Percentiles rank a stretch among this genome's conserved stretches.
Evolutionary conservation across 2,329 filamentous ascomycete genomes (phyloP).

Genomic region (Didymella lethalis): DNA sequence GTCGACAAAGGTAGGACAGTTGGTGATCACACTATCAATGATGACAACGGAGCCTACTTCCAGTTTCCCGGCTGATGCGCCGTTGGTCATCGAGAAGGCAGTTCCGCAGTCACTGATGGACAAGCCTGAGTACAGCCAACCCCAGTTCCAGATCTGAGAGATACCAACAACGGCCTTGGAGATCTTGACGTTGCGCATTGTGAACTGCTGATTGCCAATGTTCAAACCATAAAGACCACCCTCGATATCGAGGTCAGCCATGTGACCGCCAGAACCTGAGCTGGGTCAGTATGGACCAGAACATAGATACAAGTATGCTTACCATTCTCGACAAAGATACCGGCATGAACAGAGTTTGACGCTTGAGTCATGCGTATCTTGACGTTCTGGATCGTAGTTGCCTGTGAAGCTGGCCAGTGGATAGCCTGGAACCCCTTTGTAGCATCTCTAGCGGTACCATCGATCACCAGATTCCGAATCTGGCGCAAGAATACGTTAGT

Average conservation of each 20-base stretch:
- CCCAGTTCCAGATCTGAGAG: conserved; percentile 68
- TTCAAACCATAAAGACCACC: conserved; percentile 55
- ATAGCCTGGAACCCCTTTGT: conserved; percentile 56
- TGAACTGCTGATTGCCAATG: conserved; percentile 63
- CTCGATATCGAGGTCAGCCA: conserved; percentile 56
- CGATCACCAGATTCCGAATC: conserved; percentile 70
- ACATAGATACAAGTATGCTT: neutral
- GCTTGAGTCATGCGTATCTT: conserved; percentile 53
- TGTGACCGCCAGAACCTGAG: conserved; percentile 55
- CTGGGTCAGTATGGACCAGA: conserved; percentile 4
- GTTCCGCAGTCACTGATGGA: conserved; percentile 61
- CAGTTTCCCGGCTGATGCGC: conserved; percentile 38
- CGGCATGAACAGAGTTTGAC: conserved; percentile 57
- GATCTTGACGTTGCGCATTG: conserved; percentile 65
- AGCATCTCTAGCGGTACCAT: conserved; percentile 61
- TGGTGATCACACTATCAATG: conserved; percentile 63
- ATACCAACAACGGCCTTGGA: conserved; percentile 62
- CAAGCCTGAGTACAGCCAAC: conserved; percentile 63
- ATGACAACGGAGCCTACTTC: conserved; percentile 64
- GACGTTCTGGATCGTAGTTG: conserved; percentile 58
- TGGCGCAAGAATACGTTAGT: conserved; percentile 71
- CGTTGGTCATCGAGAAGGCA: conserved; percentile 61
- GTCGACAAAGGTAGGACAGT: conserved; percentile 60
- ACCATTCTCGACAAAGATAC: conserved; percentile 58
- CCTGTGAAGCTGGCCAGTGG: conserved; percentile 59